phyloP scores from a whole-genome alignment of 176 grass and related monocot species.

The Stipa capillata region DNA sequence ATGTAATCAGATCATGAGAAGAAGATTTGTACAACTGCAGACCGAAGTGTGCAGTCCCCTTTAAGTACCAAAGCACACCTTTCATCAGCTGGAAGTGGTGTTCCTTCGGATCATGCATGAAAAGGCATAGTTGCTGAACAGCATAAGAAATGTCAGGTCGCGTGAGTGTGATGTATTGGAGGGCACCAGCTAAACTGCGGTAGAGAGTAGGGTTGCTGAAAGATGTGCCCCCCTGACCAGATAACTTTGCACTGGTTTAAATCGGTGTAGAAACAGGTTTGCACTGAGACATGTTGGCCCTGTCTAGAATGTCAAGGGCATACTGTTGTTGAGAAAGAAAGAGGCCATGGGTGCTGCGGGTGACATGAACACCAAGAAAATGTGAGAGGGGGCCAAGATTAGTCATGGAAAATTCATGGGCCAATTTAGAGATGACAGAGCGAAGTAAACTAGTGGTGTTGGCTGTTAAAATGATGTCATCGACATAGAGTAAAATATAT shows the following conservation, averaged over 20 bases:
- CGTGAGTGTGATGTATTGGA: not conserved
- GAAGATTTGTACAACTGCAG: not conserved
- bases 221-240: not conserved
- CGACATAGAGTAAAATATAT: not conserved
- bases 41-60: not conserved
- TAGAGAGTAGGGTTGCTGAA: not conserved
- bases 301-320: not conserved
- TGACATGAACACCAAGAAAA: not conserved
- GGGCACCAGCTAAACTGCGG: not conserved
- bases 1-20: not conserved
- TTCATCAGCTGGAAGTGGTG: not conserved
- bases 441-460: not conserved
- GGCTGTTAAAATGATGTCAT: not conserved
- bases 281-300: not conserved
- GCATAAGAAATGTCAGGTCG: not conserved
- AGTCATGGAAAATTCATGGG: not conserved
- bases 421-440: not conserved
- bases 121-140: not conserved
- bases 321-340: not conserved
- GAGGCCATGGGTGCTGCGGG: not conserved
- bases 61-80: not conserved
- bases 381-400: not conserved
- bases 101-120: not conserved
- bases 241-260: not conserved
- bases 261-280: not conserved